Percentiles rank a stretch among this genome's conserved stretches.
phyloP scores from a whole-genome alignment of 140 eudicot genomes.

The Oenanthe javanica region DNA sequence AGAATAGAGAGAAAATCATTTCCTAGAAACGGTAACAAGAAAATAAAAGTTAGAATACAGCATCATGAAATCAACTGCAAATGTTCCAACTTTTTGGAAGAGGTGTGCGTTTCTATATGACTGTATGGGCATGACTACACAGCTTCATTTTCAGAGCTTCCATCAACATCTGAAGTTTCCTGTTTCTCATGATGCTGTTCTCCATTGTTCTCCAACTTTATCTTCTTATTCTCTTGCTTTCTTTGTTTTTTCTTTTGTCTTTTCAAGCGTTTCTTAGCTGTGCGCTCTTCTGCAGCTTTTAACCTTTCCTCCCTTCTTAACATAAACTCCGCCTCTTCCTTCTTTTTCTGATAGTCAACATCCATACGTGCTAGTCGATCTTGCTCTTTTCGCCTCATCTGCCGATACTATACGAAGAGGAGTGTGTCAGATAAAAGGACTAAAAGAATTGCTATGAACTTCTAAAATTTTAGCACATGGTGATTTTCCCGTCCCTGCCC shows the following conservation, averaged over 20 bases:
- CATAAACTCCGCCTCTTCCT: slow-evolving; percentile 73
- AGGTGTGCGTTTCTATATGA: not conserved
- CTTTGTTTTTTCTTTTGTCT: slow-evolving; percentile 62
- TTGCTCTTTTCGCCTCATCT: slow-evolving; percentile 85
- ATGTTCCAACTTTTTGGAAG: not conserved
- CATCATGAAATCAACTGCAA: not conserved
- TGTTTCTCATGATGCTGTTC: slow-evolving; percentile 43
- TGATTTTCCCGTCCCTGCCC: too few species aligned
- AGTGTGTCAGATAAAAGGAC: slow-evolving; percentile 17
- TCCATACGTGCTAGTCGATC: slow-evolving; percentile 92
- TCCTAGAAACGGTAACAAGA: not conserved
- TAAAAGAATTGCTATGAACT: not conserved
- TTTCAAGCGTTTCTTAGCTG: slow-evolving; percentile 83
- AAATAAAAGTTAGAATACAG: not conserved
- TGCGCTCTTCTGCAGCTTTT: slow-evolving; percentile 85
- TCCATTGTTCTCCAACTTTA: slow-evolving; percentile 35
- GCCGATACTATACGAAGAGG: slow-evolving; percentile 1
- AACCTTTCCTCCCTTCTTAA: slow-evolving; percentile 68
- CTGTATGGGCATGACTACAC: not conserved
- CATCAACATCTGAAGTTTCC: slow-evolving; percentile 53
- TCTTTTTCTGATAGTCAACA: slow-evolving; percentile 64
- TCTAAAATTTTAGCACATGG: not conserved
- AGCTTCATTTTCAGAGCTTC: slow-evolving; percentile 43
- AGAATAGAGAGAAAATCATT: not conserved
- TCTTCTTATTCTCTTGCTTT: slow-evolving; percentile 47